These are phyloP conservation scores for Fonsecaea multimorphosa DNA, from an alignment of 2,329 filamentous ascomycete species.

Conservation along the genomic window DNA sequence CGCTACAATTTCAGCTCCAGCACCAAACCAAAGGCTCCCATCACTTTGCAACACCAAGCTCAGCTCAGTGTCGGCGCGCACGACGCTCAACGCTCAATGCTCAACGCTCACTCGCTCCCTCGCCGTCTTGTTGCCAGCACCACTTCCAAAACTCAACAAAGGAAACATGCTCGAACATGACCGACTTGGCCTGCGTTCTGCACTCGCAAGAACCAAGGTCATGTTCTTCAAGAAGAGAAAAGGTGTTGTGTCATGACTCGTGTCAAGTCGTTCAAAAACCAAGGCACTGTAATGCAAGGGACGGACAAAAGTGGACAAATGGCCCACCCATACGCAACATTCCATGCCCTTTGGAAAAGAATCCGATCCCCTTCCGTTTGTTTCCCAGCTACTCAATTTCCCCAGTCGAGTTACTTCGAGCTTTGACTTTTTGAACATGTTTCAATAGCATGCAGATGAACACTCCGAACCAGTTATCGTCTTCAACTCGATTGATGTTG, in stretches of 20 bases:
- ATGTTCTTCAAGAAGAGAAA: constrained; percentile 8
- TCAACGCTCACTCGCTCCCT: neutral
- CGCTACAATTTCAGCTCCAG: constrained; percentile 20
- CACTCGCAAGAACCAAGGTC: constrained; percentile 4
- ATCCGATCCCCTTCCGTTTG: neutral
- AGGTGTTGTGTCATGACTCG: constrained; percentile 30
- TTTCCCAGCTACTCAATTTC: neutral
- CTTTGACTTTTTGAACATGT: constrained; percentile 3
- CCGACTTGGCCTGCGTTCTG: neutral
- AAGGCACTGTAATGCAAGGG: constrained; percentile 29
- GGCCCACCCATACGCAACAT: constrained; percentile 8
- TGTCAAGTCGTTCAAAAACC: constrained; percentile 23
- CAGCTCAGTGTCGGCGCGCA: constrained; percentile 14
- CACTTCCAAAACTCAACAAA: constrained; percentile 13
- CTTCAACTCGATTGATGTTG: constrained; percentile 11
- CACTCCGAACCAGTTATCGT: neutral
- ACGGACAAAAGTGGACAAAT: constrained; percentile 12
- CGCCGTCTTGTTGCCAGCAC: neutral
- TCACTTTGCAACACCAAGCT: constrained; percentile 12
- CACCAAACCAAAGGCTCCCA: constrained; percentile 18
- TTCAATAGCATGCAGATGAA: constrained; percentile 14
- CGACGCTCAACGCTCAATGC: neutral
- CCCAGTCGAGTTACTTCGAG: neutral
- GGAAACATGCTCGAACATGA: neutral
- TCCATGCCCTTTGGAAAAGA: neutral